Conservation (phyloP, 768 basidiomycete genomes). For the Collybia nuda region DNA sequence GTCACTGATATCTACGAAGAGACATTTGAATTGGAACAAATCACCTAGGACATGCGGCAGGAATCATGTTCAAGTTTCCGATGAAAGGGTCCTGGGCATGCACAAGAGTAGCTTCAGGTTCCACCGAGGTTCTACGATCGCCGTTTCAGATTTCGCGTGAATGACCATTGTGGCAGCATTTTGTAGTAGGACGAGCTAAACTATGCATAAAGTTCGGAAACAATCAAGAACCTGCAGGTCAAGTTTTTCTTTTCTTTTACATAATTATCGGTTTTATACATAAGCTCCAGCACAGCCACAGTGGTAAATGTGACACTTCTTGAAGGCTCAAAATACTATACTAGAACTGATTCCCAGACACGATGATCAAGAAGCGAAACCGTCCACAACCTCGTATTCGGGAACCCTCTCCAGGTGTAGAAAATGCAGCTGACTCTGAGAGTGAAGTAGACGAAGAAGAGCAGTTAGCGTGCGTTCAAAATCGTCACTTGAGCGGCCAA, state of each 20-base stretch:
- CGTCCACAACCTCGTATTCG: conserved; percentile 63
- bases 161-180: background rate
- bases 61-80: too few species aligned
- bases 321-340: background rate
- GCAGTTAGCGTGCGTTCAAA: conserved; percentile 47
- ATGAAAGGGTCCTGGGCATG: too few species aligned
- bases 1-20: too few species aligned
- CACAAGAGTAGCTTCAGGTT: too few species aligned
- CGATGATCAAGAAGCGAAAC: conserved; percentile 74
- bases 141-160: background rate
- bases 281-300: conserved; percentile 22
- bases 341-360: background rate
- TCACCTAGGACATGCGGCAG: too few species aligned
- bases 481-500: conserved; percentile 4
- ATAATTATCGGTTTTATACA: too few species aligned
- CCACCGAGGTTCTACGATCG: too few species aligned
- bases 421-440: conserved; percentile 29
- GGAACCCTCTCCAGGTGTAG: conserved; percentile 43
- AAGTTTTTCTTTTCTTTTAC: too few species aligned
- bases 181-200: too few species aligned
- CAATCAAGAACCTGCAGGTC: too few species aligned
- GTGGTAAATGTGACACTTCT: background rate
- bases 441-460: conserved; percentile 43
- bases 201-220: too few species aligned
- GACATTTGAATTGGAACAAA: too few species aligned